Percentiles rank a stretch among this genome's conserved stretches.
These are phyloP conservation scores for Microsporum canis DNA, from an alignment of 2,329 filamentous ascomycete genomes.

Conservation along the genomic window DNA sequence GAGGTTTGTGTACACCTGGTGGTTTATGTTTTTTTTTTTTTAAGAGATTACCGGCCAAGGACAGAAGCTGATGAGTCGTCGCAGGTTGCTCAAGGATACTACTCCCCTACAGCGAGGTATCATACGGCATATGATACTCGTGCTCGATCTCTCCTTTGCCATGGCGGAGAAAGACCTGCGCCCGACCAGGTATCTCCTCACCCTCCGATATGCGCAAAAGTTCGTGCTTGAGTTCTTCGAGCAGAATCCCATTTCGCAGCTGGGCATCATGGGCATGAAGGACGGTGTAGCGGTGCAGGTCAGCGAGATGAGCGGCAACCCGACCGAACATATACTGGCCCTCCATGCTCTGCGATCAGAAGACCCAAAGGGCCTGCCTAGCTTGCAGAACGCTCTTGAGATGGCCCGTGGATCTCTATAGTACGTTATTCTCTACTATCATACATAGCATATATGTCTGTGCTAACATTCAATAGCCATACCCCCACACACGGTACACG, in stretches of 20 bases:
- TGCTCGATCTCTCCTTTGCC: conserved; percentile 82
- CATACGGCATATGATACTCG: conserved; percentile 86
- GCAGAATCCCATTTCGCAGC: conserved; percentile 94
- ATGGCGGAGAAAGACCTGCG: conserved; percentile 94
- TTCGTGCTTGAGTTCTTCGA: conserved; percentile 95
- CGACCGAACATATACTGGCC: conserved; percentile 71
- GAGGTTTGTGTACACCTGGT: conserved; percentile 33
- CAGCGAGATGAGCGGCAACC: conserved; percentile 84
- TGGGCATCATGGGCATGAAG: conserved; percentile 84
- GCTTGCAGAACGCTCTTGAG: conserved; percentile 87
- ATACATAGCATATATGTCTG: neutral
- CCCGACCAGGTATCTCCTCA: conserved; percentile 73
- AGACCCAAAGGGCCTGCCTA: conserved; percentile 63
- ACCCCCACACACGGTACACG: conserved; percentile 86
- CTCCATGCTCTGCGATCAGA: conserved; percentile 55
- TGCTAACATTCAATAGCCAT: conserved; percentile 45
- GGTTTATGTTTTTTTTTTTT: neutral
- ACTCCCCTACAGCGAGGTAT: conserved; percentile 93
- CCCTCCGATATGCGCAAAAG: conserved; percentile 68
- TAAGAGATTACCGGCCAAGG: neutral
- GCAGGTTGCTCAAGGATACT: conserved; percentile 65
- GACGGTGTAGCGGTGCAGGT: conserved; percentile 80
- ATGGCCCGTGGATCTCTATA: conserved; percentile 89
- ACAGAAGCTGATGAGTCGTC: conserved; percentile 8
- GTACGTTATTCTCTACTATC: conserved; percentile 33